These are phyloP conservation scores for Geotrichum restrictum DNA, from an alignment of 1,139 yeast genomes.

Conservation along the genomic window DNA sequence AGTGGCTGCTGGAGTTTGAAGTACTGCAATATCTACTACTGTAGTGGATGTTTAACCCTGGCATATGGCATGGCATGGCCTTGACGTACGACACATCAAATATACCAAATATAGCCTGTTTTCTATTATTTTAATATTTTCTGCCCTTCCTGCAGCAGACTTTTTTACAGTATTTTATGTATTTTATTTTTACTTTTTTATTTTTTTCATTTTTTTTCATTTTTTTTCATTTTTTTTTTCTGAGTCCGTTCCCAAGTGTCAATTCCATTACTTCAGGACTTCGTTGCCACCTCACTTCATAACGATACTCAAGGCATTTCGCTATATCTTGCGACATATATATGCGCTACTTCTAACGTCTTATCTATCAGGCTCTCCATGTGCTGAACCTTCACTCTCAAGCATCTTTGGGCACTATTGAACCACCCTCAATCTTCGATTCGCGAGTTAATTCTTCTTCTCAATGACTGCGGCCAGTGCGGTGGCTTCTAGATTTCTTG, in stretches of 20 bases:
- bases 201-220: not conserved
- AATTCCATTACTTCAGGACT: not conserved
- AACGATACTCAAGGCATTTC: too few relatives aligned
- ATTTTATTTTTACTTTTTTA: too few relatives aligned
- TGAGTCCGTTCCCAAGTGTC: too few relatives aligned
- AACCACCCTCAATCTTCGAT: too few relatives aligned
- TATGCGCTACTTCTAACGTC: too few relatives aligned
- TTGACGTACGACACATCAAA: too few relatives aligned
- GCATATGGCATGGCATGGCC: not conserved
- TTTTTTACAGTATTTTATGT: not conserved
- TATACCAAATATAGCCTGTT: not conserved
- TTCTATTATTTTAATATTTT: not conserved
- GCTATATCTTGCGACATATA: too few relatives aligned
- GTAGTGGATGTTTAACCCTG: too few relatives aligned
- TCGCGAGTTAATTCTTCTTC: not conserved
- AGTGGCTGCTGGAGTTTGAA: too few relatives aligned
- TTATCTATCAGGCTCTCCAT: not conserved
- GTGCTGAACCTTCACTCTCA: not conserved
- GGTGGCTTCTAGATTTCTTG: not conserved
- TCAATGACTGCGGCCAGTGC: conserved; percentile 1
- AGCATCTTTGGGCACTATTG: too few relatives aligned
- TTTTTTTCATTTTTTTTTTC: not conserved
- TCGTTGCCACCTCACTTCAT: too few relatives aligned
- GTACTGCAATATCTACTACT: too few relatives aligned
- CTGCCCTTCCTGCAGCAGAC: not conserved